Percentiles rank a stretch among this genome's conserved stretches.
phyloP scores from a whole-genome alignment of 345 rosid species.

The Citrus sinensis region DNA sequence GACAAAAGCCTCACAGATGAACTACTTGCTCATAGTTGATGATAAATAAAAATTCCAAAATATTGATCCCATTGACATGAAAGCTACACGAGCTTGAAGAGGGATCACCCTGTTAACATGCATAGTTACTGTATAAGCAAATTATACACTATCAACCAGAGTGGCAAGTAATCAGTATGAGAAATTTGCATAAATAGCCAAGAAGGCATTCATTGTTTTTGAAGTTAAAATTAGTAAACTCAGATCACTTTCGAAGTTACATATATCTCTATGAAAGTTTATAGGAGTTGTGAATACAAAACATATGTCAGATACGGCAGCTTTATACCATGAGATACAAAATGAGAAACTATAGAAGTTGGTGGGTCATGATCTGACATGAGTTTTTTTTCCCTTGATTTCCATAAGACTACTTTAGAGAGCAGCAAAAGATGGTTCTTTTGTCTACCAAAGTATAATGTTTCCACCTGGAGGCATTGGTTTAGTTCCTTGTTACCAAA shows the following conservation, averaged over 20 bases:
- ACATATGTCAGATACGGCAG: not conserved
- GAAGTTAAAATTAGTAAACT: not conserved
- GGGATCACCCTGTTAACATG: conserved; percentile 69
- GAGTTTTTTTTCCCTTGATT: not conserved
- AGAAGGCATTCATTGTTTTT: not conserved
- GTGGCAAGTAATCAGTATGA: not conserved
- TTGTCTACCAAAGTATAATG: not conserved
- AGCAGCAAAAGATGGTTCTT: not conserved
- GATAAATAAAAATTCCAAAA: conserved; percentile 96
- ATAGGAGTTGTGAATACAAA: not conserved
- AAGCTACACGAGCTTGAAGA: conserved; percentile 93
- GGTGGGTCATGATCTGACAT: not conserved
- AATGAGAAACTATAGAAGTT: not conserved
- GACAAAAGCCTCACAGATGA: conserved; percentile 6
- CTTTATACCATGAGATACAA: not conserved
- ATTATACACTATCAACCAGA: not conserved
- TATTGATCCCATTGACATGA: conserved; percentile 88
- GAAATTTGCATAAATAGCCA: not conserved
- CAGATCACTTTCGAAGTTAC: not conserved
- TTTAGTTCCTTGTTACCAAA: not conserved
- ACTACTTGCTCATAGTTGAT: conserved; percentile 78
- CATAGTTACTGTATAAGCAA: not conserved
- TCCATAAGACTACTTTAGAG: not conserved
- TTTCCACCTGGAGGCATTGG: not conserved
- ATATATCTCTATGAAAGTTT: not conserved